phyloP scores from a whole-genome alignment of 2,329 filamentous ascomycete species.

The Gremmenia infestans region DNA sequence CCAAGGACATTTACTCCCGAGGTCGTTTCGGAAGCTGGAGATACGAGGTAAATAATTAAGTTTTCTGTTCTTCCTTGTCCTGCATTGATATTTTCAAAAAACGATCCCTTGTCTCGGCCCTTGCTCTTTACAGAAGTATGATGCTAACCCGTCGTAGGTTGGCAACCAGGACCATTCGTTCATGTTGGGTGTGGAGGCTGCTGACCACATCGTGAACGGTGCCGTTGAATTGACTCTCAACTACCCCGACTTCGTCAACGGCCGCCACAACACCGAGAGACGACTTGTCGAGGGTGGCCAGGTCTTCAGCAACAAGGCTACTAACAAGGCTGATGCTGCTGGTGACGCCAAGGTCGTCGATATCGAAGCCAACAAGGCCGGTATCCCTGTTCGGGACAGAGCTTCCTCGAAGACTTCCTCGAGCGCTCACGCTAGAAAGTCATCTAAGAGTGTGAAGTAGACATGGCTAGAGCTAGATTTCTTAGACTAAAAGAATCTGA shows the following conservation, averaged over 20 bases:
- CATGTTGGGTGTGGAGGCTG: conserved; percentile 73
- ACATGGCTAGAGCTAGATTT: background rate
- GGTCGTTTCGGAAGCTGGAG: conserved; percentile 97
- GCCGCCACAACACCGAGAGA: conserved; percentile 35
- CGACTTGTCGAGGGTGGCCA: conserved; percentile 34
- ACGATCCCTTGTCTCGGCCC: too few species aligned
- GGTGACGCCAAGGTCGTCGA: conserved; percentile 31
- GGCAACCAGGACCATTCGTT: conserved; percentile 60
- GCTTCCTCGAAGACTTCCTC: conserved; percentile 32
- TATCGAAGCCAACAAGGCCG: conserved; percentile 28
- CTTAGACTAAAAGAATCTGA: conserved; percentile 3
- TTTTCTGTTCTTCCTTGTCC: too few species aligned
- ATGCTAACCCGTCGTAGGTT: conserved; percentile 35
- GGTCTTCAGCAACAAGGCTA: conserved; percentile 27
- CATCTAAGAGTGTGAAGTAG: conserved; percentile 34
- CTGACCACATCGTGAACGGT: conserved; percentile 68
- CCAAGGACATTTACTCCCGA: conserved; percentile 87
- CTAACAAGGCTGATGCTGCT: conserved; percentile 28
- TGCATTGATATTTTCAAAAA: too few species aligned
- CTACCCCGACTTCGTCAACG: conserved; percentile 73
- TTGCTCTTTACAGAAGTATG: too few species aligned
- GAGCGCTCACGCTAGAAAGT: conserved; percentile 31
- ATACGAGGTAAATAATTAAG: conserved; percentile 57
- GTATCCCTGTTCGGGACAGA: conserved; percentile 27
- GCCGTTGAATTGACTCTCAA: conserved; percentile 71